These are phyloP conservation scores for Aspergillus aculeatus DNA, from an alignment of 2,329 filamentous ascomycete species.

Conservation along the genomic window DNA sequence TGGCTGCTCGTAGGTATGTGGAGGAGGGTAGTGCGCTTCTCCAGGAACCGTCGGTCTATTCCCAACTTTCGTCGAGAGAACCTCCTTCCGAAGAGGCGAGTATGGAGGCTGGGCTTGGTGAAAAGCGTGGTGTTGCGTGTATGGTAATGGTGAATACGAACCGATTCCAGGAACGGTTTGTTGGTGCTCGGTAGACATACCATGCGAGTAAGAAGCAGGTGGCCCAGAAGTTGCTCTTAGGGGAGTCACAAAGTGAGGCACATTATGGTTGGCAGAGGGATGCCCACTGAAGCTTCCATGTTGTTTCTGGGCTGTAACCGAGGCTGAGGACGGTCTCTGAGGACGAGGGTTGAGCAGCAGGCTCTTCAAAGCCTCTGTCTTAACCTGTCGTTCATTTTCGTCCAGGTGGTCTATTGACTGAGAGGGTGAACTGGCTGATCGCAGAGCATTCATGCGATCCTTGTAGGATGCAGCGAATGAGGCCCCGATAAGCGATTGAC, in stretches of 20 bases:
- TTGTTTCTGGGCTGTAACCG: conserved; percentile 24
- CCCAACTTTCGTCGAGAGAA: conserved; percentile 25
- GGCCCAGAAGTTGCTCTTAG: conserved; percentile 36
- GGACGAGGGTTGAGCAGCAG: conserved; percentile 45
- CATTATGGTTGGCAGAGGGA: conserved; percentile 16
- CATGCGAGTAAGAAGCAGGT: conserved; percentile 25
- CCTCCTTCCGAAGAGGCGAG: conserved; percentile 34
- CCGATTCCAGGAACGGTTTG: conserved; percentile 18
- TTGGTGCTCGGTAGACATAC: conserved; percentile 17
- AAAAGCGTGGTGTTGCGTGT: conserved; percentile 24
- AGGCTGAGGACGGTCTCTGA: conserved; percentile 36
- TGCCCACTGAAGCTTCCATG: conserved; percentile 20
- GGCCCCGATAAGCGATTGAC: conserved; percentile 58
- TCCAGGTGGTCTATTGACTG: conserved; percentile 28
- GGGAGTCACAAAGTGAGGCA: conserved; percentile 33
- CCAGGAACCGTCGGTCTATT: conserved; percentile 11
- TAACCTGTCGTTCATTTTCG: conserved; percentile 43
- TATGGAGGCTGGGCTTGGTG: conserved; percentile 27
- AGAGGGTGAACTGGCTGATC: conserved; percentile 36
- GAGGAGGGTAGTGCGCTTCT: conserved; percentile 22
- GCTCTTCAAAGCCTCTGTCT: conserved; percentile 47
- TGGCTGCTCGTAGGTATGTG: conserved; percentile 22
- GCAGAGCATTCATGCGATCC: conserved; percentile 47
- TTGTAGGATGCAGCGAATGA: conserved; percentile 63
- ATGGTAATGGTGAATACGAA: conserved; percentile 23